Base-by-base conservation (phyloP, 2,329 filamentous ascomycete genomes). In the Beauveria scarabaeidicola region DNA sequence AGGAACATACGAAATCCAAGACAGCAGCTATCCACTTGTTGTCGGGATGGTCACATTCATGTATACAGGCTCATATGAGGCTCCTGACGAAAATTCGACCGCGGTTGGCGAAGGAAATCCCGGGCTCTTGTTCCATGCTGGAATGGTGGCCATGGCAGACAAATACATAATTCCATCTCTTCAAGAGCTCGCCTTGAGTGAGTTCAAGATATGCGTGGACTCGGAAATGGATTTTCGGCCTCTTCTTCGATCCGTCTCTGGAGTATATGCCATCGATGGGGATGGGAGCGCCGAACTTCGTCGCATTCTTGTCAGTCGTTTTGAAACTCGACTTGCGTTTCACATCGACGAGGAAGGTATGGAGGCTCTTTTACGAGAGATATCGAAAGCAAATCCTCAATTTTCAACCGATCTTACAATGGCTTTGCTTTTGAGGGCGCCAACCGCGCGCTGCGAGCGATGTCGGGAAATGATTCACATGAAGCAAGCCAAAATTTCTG, bases 81-180 rank as follows among this genome's bases (percentile, higher is more conserved):
- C 15, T 3, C 8, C 32, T 0, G 4, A 1, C 3, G 1, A n/a
- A n/a, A 3, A n/a, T 9, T 3, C 21, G 17, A 13, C 8, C 3
- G 15, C 19, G 5, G 10, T 15, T 7, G 36, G 9, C 2, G 2
- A 40, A 19, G 50, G 9, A 15, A n/a, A 15, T 5, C 0, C 2
- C 0, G 40, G 9, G 3, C 9, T 44, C 9, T 8, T n/a, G 9
- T 36, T 54, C 10, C n/a, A 36, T 2, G 52, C 52, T 6, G 10
- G 1, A 0, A 47, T 55, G 25, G 38, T 55, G 6, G n/a, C 41
- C 4, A 11, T 55, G 25, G 52, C 52, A 8, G 41, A 55, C 27
- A 55, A 19, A 10, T 55, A 46, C 52, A 7, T 27, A 6, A 47
- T 55, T 21, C 3, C 25, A 15, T 3, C 52, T n/a, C 52, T 55